Evolutionary conservation across 2,329 filamentous ascomycete genomes (phyloP), one percentile per base, ranked within the genome.

Genomic region (Trichothecium roseum): DNA sequence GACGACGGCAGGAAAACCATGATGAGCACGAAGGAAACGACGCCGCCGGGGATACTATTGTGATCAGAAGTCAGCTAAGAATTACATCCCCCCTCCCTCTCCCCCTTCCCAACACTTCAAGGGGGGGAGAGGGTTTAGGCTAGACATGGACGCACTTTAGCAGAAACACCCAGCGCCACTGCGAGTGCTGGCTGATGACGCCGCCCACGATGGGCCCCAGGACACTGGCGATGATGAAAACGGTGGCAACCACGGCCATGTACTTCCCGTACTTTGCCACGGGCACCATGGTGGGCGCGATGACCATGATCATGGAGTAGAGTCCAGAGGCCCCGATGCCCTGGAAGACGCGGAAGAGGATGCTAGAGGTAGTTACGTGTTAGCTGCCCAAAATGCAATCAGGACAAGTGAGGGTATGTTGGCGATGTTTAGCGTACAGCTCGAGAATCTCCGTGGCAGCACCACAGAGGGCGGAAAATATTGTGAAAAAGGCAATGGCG

Each of bases 121-220:
- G n/a, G 16, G n/a, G 28, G 8, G 28, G 10, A 29, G 9, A 4
- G 7, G 22, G 13, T 16, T 12, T 30, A 20, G 17, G 9, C 9
- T 5, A 20, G 22, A 22, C 8, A 27, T n/a, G 13, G 10, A 49
- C 56, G 26, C 28, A 67, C 63, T 69, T 67, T 3, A 69, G 51
- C 27, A 59, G 56, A 68, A 60, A n/a, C n/a, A n/a, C n/a, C 64
- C 64, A 64, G 43, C 62, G 47, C 64, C 63, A 68, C 1, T 50
- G 59, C 0, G 55, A 51, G 9, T 55, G 42, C 31, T 59, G 53
- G 7, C 50, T 52, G 5, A 69, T 64, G 8, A 53, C 50, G 3
- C 65, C 65, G 2, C 64, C 64, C 0, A 68, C 44, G 8, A 68
- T 39, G 2, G 62, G 64, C 0, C 64, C 64, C 1, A 66, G 44